Evolutionary conservation across 306 rosid genomes (phyloP).

Genomic region (Vigna reflexopilosa): DNA sequence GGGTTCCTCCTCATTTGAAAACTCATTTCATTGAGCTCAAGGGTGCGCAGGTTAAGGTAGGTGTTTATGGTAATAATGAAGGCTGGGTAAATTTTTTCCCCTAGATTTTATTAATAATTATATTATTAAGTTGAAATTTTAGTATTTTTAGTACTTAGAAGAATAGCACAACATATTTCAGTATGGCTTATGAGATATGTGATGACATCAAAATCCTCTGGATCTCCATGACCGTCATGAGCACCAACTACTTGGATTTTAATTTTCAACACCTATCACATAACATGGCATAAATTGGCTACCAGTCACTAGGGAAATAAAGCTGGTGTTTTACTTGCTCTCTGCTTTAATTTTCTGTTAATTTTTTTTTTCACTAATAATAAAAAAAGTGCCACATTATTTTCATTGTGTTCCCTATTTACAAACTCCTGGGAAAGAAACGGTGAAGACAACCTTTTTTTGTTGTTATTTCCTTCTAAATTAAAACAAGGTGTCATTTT

Average conservation of each 20-base stretch:
- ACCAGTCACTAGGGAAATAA: not conserved
- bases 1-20: constrained; percentile 83
- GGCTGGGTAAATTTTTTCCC: not conserved
- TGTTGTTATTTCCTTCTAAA: not conserved
- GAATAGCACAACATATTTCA: constrained; percentile 6
- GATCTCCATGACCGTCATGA: not conserved
- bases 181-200: constrained; percentile 1
- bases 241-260: not conserved
- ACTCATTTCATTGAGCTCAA: constrained; percentile 87
- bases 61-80: constrained; percentile 34
- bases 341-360: constrained; percentile 13
- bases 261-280: not conserved
- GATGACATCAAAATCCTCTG: not conserved
- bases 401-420: not conserved
- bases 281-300: not conserved
- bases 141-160: not conserved
- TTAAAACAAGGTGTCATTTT: not conserved
- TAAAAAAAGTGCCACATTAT: not conserved
- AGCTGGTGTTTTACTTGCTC: constrained; percentile 1
- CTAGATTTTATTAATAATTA: constrained; percentile 11
- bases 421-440: not conserved
- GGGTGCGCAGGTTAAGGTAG: constrained; percentile 98
- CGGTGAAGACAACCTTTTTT: not conserved
- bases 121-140: not conserved
- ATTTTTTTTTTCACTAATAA: not conserved